Evolutionary conservation across 768 basidiomycete species (phyloP).

Genomic region (Pleurotus platypus): DNA sequence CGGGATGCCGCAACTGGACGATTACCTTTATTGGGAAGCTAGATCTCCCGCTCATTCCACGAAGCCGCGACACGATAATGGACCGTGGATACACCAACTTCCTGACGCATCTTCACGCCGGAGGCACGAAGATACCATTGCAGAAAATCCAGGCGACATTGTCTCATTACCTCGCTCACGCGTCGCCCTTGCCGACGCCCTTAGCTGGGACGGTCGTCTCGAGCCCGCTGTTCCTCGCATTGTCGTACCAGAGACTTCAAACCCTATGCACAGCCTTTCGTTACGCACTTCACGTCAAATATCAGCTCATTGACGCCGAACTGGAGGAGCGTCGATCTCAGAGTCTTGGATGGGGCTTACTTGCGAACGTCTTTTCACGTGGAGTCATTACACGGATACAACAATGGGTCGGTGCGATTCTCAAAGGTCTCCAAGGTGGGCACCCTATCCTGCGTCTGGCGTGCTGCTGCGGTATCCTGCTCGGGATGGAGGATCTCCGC

Average conservation of each 20-base stretch:
- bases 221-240: slow-evolving; percentile 50
- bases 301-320: slow-evolving; percentile 34
- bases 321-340: slow-evolving; percentile 24
- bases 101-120: slow-evolving; percentile 48
- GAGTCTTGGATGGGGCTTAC: slow-evolving; percentile 26
- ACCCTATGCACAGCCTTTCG: slow-evolving; percentile 53
- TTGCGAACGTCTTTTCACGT: slow-evolving; percentile 29
- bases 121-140: slow-evolving; percentile 39
- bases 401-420: slow-evolving; percentile 48
- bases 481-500: slow-evolving; percentile 59
- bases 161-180: slow-evolving; percentile 53
- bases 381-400: slow-evolving; percentile 36
- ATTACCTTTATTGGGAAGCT: too few relatives aligned
- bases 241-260: slow-evolving; percentile 43
- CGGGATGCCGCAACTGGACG: too few relatives aligned
- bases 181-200: slow-evolving; percentile 50
- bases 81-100: slow-evolving; percentile 34
- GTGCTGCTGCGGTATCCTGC: slow-evolving; percentile 56
- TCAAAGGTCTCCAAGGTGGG: slow-evolving; percentile 65
- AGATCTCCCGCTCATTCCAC: too few relatives aligned
- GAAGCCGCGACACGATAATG: background rate
- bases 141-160: slow-evolving; percentile 51
- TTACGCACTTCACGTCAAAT: slow-evolving; percentile 55
- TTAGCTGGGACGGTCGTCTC: slow-evolving; percentile 54
- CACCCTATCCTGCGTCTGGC: slow-evolving; percentile 59